Conservation (phyloP, 441 rosid genomes). For the Aquilaria agallochum region DNA sequence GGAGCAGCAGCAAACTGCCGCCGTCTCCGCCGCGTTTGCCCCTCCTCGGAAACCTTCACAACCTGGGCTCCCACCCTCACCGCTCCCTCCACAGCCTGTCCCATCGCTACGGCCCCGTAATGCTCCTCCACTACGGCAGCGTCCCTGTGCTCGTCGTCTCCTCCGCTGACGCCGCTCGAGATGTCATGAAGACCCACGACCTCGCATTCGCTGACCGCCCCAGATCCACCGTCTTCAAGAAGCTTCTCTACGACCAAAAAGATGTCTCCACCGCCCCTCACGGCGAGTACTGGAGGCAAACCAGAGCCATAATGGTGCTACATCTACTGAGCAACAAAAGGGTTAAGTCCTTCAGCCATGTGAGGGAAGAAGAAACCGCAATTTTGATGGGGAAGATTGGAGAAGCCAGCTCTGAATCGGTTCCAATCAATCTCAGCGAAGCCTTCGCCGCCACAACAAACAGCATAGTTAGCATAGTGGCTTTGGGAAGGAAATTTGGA, state of each 20-base stretch:
- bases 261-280: slow-evolving; percentile 39
- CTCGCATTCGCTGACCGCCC: slow-evolving; percentile 39
- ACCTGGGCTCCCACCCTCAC: slow-evolving; percentile 37
- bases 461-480: slow-evolving; percentile 35
- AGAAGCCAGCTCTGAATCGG: slow-evolving; percentile 14
- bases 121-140: slow-evolving; percentile 40
- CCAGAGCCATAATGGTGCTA: slow-evolving; percentile 36
- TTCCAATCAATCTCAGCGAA: neutral
- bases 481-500: slow-evolving; percentile 36
- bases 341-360: slow-evolving; percentile 33
- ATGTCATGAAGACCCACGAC: slow-evolving; percentile 46
- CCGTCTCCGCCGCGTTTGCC: slow-evolving; percentile 45
- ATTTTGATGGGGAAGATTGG: slow-evolving; percentile 25
- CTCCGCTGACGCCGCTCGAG: slow-evolving; percentile 33
- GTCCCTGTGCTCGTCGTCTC: slow-evolving; percentile 39
- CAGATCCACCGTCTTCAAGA: slow-evolving; percentile 17
- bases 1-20: slow-evolving; percentile 10
- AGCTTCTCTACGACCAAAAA: slow-evolving; percentile 30
- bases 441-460: slow-evolving; percentile 21
- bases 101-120: slow-evolving; percentile 37
- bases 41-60: slow-evolving; percentile 49
- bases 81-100: slow-evolving; percentile 36
- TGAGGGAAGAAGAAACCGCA: slow-evolving; percentile 37
- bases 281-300: slow-evolving; percentile 58
- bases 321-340: slow-evolving; percentile 44